Base-by-base conservation (phyloP, 2,329 filamentous ascomycete species). In the Tolypocladium pustulatum region DNA sequence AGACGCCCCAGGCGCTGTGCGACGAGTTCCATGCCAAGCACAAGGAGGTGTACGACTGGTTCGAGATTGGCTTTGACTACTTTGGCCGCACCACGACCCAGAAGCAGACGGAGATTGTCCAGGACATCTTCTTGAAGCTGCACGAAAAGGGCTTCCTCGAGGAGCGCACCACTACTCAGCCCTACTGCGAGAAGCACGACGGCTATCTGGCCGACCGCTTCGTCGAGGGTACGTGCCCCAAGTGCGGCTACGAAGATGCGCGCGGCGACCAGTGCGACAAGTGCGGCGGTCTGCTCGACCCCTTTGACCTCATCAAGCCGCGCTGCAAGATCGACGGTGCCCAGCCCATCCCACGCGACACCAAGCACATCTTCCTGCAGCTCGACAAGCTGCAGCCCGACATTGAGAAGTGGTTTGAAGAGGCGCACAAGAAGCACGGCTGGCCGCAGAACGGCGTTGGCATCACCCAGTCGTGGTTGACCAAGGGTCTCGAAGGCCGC, bases 1-100 rank as follows among this genome's bases (percentile, higher is more conserved):
- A 91, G 63, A 91, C 87, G 15, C 91, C 93, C 27, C 81, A 89
- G 67, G 83, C 92, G 69, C 84, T 97, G 15, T 97, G 93, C 78
- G 85, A 89, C 74, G 95, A 97, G 77, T 97, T 95, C 78, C 90
- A 95, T 76, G 85, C 85, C 67, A 85, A 96, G 60, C 93, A 97
- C 76, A 86, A 91, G 67, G 90, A 89, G 55, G 88, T 97, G 64
- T 97, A 97, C 74, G 84, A 95, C 72, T 97, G 93, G 91, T 99
- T 99, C 77, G 85, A 91, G 69, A 93, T 97, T 69, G 86, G 83
- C 60, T 97, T 97, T 71, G 93, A 97, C 75, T 87, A 92, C 73
- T 99, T 97, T 71, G 94, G 92, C 62, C 88, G 92, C 60, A 97
- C 94, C 6, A 91, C 92, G 3, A 97, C 93, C 22, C 75, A 83